Evolutionary conservation across 139 green algal genomes (phyloP).

Genomic region (Chlamydomonas sphaeroides): DNA sequence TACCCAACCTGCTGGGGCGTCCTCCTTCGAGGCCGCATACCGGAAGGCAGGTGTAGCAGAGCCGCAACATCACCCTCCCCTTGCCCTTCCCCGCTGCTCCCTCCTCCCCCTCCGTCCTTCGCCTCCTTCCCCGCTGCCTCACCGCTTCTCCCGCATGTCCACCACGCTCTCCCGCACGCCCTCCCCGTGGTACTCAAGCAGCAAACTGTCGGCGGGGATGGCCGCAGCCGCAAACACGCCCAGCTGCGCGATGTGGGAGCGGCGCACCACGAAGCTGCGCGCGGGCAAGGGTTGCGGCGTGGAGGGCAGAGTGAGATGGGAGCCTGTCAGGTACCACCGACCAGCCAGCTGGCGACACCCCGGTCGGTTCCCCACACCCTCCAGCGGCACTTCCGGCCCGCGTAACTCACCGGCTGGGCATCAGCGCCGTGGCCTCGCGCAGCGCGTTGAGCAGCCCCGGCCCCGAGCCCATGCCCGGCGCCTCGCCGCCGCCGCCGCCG

Average conservation of each 20-base stretch:
- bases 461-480: not conserved
- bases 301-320: not conserved
- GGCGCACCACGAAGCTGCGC: slow-evolving; percentile 43
- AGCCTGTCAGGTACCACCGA: too few relatives aligned
- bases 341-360: not conserved
- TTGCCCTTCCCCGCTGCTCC: not conserved
- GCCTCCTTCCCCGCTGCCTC: not conserved
- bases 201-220: slow-evolving; percentile 24
- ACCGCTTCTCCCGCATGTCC: slow-evolving; percentile 48
- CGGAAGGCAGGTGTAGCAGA: too few relatives aligned
- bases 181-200: slow-evolving; percentile 56
- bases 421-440: slow-evolving; percentile 16
- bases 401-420: not conserved
- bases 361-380: too few relatives aligned
- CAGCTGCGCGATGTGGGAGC: slow-evolving; percentile 41
- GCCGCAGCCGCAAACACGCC: slow-evolving; percentile 35
- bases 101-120: too few relatives aligned
- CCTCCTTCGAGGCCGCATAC: too few relatives aligned
- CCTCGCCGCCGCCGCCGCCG: not conserved
- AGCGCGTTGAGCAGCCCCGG: slow-evolving; percentile 27
- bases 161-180: slow-evolving; percentile 40
- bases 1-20: too few relatives aligned
- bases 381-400: too few relatives aligned
- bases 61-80: not conserved
- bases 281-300: not conserved